Evolutionary conservation across 1,284 basidiomycete species (phyloP), one percentile per base, ranked within the genome.

Genomic region (Kalmanozyma brasiliensis): DNA sequence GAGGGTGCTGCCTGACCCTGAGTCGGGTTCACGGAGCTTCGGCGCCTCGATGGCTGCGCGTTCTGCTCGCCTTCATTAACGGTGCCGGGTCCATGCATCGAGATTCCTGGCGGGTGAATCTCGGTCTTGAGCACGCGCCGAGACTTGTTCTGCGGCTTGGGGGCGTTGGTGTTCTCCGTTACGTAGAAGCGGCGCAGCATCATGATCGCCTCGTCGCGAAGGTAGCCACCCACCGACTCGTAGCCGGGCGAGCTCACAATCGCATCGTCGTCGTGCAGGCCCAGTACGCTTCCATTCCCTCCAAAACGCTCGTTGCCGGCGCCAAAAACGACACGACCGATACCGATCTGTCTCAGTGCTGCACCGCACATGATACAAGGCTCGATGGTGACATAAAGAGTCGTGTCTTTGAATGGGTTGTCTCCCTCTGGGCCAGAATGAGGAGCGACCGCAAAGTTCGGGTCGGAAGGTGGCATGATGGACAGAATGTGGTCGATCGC

Each of bases 351-450:
- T 46, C 95, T 87, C 42, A 98, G 86, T 6, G 95, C 96, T 24
- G 91, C 92, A 5, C 94, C 93, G 74, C 96, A 99, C 96, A 99
- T 98, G 79, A 98, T 93, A 83, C 96, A 99, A 0, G 96, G 96
- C 84, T 99, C 96, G 49, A 99, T 94, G 0, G 96, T 98, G 51
- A 98, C 96, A 82, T 98, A 99, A 17, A 98, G 88, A 2, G 89
- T 92, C 20, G 93, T 94, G 13, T 87, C 85, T 1, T 86, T 86
- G 37, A 98, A 87, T 4, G 92, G 70, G 48, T 80, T 80, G 49
- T 80, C 77, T 7, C 56, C 68, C 7, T 47, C 48, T 6, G 53
- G 62, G 1, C 69, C 62, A 2, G 56, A 52, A 43, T 77, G 78
- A 26, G 77, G 80, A 34, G 51, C 52, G 8, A 60, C n/a, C 1